Evolutionary conservation across 495 filamentous ascomycete genomes (phyloP), one percentile per base, ranked within the genome.

Genomic region (Annulohypoxylon nitens): DNA sequence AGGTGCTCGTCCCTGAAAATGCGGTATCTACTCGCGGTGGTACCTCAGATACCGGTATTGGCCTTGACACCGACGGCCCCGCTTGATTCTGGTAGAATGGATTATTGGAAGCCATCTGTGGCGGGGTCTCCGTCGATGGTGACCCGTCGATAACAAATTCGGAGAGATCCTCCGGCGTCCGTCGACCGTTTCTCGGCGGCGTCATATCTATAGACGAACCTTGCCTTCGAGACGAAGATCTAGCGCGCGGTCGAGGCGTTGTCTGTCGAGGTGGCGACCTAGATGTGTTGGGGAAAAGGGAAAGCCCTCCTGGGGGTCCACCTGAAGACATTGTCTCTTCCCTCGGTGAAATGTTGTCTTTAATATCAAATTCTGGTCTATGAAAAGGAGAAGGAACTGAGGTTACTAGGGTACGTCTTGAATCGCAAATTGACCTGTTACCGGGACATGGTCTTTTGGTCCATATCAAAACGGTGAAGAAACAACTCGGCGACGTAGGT

Each of bases 1-100:
- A 76, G 7, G 86, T 86, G 39, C 79, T 81, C 25, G 87, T 81
- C 69, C 84, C 83, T 0, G 86, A 87, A 64, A 88, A 82, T 20
- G 84, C 83, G 0, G 84, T 87, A 20, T 83, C 82, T 64, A 83
- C 81, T 64, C 80, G 76, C 3, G 78, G 79, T 26, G 84, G 81
- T 23, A 81, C 71, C 45, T 86, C 81, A 45, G 67, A 75, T 33
- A 61, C 72, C 25, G 68, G 78, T 39, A 76, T 72, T 51, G 69
- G 83, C 68, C 16, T 84, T 18, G 82, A 61, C 79, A 74, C 47
- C 82, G 78, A 59, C 76, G 83, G 47, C 76, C 82, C 64, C 76
- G 80, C 65, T 76, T 78, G 43, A 30, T 34, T 26, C 62, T 76
- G 47, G 78, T 76, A 67, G 37, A 58, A 74, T 57, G 79, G 67